phyloP scores from a whole-genome alignment of 2,329 filamentous ascomycete species.

The Esteya vermicola region DNA sequence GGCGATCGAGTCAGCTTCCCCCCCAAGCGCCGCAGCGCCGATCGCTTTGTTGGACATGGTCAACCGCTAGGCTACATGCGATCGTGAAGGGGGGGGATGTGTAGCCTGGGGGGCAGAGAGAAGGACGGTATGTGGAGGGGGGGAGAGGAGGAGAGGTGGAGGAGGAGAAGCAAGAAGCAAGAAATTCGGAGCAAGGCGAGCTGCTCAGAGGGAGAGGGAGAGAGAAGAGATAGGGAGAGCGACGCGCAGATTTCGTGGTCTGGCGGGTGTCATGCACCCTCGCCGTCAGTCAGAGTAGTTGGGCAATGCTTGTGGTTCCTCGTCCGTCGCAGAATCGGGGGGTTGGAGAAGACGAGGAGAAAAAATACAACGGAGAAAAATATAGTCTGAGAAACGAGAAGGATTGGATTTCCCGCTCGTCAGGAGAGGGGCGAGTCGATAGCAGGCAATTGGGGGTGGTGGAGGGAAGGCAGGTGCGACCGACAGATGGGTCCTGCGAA shows the following conservation, averaged over 20 bases:
- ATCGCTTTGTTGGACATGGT: slow-evolving; percentile 42
- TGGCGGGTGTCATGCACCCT: background rate
- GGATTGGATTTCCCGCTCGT: slow-evolving; percentile 7
- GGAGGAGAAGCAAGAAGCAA: slow-evolving; percentile 1
- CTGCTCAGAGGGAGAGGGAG: background rate
- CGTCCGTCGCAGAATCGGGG: slow-evolving; percentile 1
- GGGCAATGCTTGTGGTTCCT: slow-evolving; percentile 2
- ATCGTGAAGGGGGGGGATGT: slow-evolving; percentile 12
- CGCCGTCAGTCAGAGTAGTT: background rate
- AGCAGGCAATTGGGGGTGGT: slow-evolving; percentile 3
- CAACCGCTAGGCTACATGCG: slow-evolving; percentile 14
- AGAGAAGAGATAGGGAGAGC: slow-evolving; percentile 1
- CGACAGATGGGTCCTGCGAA: slow-evolving; percentile 9
- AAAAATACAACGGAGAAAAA: slow-evolving; percentile 4
- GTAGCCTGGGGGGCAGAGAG: slow-evolving; percentile 9
- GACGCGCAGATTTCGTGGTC: slow-evolving; percentile 1
- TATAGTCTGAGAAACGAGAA: slow-evolving; percentile 2
- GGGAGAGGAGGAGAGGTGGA: background rate
- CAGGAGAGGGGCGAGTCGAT: slow-evolving; percentile 11
- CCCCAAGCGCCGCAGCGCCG: slow-evolving; percentile 30
- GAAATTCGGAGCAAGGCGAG: background rate
- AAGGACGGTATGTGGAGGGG: background rate
- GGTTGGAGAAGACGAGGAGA: slow-evolving; percentile 1
- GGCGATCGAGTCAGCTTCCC: slow-evolving; percentile 15
- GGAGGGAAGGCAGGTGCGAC: slow-evolving; percentile 8